These are phyloP conservation scores for Schwanniomyces occidentalis DNA, from an alignment of 805 yeast species.

Conservation along the genomic window DNA sequence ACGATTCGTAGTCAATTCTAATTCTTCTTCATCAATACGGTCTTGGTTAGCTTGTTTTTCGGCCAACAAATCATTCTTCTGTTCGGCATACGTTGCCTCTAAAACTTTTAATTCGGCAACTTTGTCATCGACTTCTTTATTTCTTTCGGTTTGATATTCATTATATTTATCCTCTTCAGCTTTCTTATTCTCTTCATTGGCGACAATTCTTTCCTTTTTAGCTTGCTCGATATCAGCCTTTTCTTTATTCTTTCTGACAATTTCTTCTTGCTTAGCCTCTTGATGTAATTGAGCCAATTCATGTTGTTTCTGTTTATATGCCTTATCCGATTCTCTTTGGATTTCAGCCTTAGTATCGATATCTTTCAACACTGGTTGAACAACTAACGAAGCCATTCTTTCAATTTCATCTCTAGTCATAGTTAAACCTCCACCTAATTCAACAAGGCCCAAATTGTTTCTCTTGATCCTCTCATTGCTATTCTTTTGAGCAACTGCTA, in stretches of 20 bases:
- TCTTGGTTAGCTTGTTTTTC: slow-evolving; percentile 50
- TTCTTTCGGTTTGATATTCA: slow-evolving; percentile 29
- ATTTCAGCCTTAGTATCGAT: slow-evolving; percentile 66
- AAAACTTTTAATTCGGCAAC: slow-evolving; percentile 31
- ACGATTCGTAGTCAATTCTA: slow-evolving; percentile 44
- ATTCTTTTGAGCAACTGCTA: slow-evolving; percentile 72
- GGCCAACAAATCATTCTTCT: slow-evolving; percentile 42
- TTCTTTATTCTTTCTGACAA: slow-evolving; percentile 30
- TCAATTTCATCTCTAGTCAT: slow-evolving; percentile 77
- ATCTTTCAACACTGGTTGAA: slow-evolving; percentile 79
- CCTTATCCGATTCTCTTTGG: slow-evolving; percentile 55
- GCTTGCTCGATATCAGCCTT: slow-evolving; percentile 37
- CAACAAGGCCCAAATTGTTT: slow-evolving; percentile 55
- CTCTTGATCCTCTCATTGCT: slow-evolving; percentile 52
- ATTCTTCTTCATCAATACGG: slow-evolving; percentile 44
- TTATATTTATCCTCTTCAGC: slow-evolving; percentile 28
- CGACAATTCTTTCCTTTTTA: slow-evolving; percentile 32
- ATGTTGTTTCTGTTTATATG: slow-evolving; percentile 31
- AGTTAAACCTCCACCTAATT: slow-evolving; percentile 86
- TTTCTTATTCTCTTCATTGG: slow-evolving; percentile 31
- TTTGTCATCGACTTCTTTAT: slow-evolving; percentile 30
- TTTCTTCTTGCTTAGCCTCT: slow-evolving; percentile 29
- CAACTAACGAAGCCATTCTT: slow-evolving; percentile 74
- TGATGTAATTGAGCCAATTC: slow-evolving; percentile 35
- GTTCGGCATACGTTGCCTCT: slow-evolving; percentile 39